Evolutionary conservation across 202 grass and related monocot species (phyloP).

Genomic region (Dendrocalamus latiflorus): DNA sequence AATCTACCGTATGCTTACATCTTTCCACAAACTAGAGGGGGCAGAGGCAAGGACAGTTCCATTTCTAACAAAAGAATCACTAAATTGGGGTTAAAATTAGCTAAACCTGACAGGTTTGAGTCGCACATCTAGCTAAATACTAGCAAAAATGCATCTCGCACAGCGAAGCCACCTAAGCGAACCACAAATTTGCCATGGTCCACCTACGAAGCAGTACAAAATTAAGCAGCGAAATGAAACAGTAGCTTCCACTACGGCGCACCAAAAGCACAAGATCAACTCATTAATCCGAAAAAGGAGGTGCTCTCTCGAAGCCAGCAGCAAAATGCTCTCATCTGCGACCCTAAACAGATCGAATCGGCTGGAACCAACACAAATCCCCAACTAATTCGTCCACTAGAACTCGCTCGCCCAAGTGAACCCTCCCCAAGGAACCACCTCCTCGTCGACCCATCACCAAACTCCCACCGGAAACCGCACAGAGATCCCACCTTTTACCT

Average conservation of each 20-base stretch:
- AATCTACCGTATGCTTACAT: not conserved
- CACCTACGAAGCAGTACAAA: not conserved
- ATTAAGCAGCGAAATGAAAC: not conserved
- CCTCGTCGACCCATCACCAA: not conserved
- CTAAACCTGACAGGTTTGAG: not conserved
- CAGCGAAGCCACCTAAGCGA: not conserved
- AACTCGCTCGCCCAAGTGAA: not conserved
- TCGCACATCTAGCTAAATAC: not conserved
- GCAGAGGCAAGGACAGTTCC: not conserved
- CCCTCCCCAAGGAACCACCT: not conserved
- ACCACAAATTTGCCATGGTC: not conserved
- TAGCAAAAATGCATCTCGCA: not conserved
- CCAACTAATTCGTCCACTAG: not conserved
- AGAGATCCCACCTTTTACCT: not conserved
- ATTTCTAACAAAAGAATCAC: not conserved
- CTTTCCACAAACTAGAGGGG: not conserved
- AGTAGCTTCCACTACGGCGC: not conserved
- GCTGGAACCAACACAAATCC: not conserved
- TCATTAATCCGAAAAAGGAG: conserved; percentile 19
- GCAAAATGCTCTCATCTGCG: conserved; percentile 19
- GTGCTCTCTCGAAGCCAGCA: not conserved
- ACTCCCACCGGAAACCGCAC: not conserved
- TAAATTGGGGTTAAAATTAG: not conserved
- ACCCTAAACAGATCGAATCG: not conserved
- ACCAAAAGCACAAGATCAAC: not conserved